phyloP scores from a whole-genome alignment of 2,329 filamentous ascomycete species.

The Aspergillus fumigatus region DNA sequence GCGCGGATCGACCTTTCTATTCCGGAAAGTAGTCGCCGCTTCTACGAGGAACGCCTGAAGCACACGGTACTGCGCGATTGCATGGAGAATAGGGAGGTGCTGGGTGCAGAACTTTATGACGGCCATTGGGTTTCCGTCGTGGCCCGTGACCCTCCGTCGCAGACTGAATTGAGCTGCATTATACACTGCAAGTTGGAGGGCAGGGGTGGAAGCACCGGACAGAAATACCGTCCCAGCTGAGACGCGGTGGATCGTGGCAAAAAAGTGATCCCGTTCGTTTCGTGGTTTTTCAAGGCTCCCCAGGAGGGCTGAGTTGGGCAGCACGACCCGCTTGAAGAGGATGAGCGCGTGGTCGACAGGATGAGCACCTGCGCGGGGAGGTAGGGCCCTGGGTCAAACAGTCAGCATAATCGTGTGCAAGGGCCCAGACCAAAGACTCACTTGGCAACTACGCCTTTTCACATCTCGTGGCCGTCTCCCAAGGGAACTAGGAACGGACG shows the following conservation, averaged over 20 bases:
- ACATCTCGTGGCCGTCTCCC: constrained; percentile 12
- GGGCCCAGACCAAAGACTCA: neutral
- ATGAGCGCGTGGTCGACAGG: constrained; percentile 17
- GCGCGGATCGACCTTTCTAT: constrained; percentile 5
- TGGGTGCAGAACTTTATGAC: neutral
- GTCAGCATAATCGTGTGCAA: neutral
- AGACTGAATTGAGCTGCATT: neutral
- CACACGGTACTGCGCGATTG: constrained; percentile 2
- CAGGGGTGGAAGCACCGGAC: neutral
- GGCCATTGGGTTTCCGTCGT: neutral
- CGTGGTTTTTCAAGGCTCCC: constrained; percentile 8
- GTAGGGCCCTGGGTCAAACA: constrained; percentile 1
- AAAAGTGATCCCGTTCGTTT: neutral
- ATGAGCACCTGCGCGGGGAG: constrained; percentile 1
- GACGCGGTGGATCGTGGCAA: neutral
- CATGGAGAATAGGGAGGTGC: constrained; percentile 1
- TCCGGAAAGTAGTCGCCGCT: constrained; percentile 33
- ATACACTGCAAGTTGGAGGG: neutral
- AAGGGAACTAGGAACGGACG: constrained; percentile 14
- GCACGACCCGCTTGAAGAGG: constrained; percentile 11
- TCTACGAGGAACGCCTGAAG: constrained; percentile 4
- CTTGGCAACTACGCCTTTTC: neutral
- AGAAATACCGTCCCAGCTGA: neutral
- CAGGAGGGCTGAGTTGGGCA: constrained; percentile 12
- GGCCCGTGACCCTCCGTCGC: neutral